These are phyloP conservation scores for Lasiodiplodia gonubiensis DNA, from an alignment of 2,329 filamentous ascomycete species.

Conservation along the genomic window DNA sequence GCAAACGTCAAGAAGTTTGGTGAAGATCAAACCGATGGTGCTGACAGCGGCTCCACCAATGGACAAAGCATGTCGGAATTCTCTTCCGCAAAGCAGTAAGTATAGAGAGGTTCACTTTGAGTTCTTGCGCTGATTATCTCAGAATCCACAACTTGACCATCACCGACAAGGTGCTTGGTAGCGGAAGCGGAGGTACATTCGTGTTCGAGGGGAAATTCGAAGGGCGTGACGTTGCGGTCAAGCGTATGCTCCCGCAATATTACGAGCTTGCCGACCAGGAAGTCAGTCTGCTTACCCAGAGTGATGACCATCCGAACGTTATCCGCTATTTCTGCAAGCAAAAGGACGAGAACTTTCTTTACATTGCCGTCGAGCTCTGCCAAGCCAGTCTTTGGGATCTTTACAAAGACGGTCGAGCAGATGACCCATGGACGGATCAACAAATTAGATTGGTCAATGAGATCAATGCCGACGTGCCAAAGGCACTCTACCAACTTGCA, in stretches of 20 bases:
- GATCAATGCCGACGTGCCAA: constrained; percentile 76
- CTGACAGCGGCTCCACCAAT: constrained; percentile 43
- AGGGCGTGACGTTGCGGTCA: constrained; percentile 90
- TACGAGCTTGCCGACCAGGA: constrained; percentile 96
- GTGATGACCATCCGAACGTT: constrained; percentile 94
- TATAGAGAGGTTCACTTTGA: background rate
- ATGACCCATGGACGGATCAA: constrained; percentile 59
- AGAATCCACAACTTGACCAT: constrained; percentile 65
- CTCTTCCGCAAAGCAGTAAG: constrained; percentile 53
- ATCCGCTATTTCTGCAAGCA: constrained; percentile 96
- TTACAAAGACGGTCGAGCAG: constrained; percentile 66
- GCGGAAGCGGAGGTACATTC: constrained; percentile 94
- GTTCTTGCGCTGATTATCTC: background rate
- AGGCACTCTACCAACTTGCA: constrained; percentile 85
- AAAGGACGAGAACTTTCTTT: constrained; percentile 85
- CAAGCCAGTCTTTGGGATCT: constrained; percentile 93
- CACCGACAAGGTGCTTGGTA: constrained; percentile 65
- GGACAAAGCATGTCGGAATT: constrained; percentile 36
- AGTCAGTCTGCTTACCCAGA: constrained; percentile 86
- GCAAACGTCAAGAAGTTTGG: constrained; percentile 48
- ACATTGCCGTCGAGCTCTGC: constrained; percentile 94
- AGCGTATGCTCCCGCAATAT: constrained; percentile 94
- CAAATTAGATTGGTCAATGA: constrained; percentile 73
- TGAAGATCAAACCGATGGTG: constrained; percentile 33
- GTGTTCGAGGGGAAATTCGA: constrained; percentile 96